Percentiles rank a stretch among this genome's conserved stretches.
phyloP scores from a whole-genome alignment of 768 basidiomycete genomes.

The Tulasnella sp. region DNA sequence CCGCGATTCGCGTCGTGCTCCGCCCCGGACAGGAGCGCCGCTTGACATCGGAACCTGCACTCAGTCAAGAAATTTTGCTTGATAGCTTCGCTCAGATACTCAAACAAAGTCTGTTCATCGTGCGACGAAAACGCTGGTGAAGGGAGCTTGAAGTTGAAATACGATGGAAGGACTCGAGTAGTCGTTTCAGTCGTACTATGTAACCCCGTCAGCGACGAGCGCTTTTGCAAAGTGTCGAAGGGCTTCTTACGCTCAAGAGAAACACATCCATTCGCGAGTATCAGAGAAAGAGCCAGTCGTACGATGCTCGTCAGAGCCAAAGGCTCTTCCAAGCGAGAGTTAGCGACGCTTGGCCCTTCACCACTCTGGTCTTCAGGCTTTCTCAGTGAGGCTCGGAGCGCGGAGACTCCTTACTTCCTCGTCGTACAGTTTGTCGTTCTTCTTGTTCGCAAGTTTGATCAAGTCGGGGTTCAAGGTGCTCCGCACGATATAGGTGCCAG shows the following conservation, averaged over 20 bases:
- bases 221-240: not conserved
- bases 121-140: conserved; percentile 46
- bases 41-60: conserved; percentile 34
- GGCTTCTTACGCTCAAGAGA: conserved; percentile 62
- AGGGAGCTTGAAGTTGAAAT: conserved; percentile 41
- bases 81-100: conserved; percentile 54
- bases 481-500: conserved; percentile 78
- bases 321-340: conserved; percentile 76
- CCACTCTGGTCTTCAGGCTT: conserved; percentile 45
- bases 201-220: not conserved
- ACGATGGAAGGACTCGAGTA: conserved; percentile 58
- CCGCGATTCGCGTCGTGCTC: conserved; percentile 45
- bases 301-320: conserved; percentile 60
- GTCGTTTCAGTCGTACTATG: conserved; percentile 62
- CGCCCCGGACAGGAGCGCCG: conserved; percentile 35
- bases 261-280: conserved; percentile 71
- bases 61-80: conserved; percentile 72
- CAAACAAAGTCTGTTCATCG: conserved; percentile 48
- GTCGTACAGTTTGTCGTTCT: conserved; percentile 39
- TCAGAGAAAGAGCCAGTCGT: conserved; percentile 71
- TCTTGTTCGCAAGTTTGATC: conserved; percentile 51
- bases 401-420: conserved; percentile 47
- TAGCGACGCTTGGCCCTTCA: conserved; percentile 52
- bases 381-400: conserved; percentile 23
- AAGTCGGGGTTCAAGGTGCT: conserved; percentile 57